Percentiles rank a stretch among this genome's conserved stretches.
Evolutionary conservation across 345 rosid species (phyloP).

Genomic region (Linum usitatissimum): DNA sequence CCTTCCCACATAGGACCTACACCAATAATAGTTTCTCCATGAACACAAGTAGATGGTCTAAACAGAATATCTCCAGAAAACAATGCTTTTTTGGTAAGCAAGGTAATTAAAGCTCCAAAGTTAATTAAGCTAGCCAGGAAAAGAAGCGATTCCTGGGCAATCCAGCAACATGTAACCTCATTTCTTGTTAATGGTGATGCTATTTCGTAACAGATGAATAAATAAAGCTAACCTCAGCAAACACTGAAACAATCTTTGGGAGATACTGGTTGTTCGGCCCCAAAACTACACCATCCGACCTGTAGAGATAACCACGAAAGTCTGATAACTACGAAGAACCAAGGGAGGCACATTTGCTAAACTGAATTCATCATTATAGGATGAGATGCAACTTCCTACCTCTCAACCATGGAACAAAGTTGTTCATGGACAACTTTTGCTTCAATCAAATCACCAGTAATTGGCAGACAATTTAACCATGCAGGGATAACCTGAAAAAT

Average conservation of each 20-base stretch:
- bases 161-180: too few species aligned
- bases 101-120: background rate
- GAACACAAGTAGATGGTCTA: background rate
- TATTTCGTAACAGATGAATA: background rate
- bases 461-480: conserved; percentile 96
- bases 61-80: background rate
- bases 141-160: too few species aligned
- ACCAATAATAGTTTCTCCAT: conserved; percentile 4
- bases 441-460: conserved; percentile 84
- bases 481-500: conserved; percentile 77
- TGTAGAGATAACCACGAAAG: conserved; percentile 19
- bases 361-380: background rate
- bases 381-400: conserved; percentile 29
- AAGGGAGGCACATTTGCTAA: background rate
- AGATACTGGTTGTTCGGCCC: conserved; percentile 85
- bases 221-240: conserved; percentile 67
- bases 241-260: conserved; percentile 76
- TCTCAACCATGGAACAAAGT: conserved; percentile 95
- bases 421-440: conserved; percentile 96
- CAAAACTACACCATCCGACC: conserved; percentile 78
- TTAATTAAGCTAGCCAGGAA: background rate
- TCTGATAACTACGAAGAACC: conserved; percentile 3
- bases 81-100: too few species aligned
- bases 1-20: conserved; percentile 88
- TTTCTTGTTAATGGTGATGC: too few species aligned